Evolutionary conservation across 768 basidiomycete genomes (phyloP).

Genomic region (Mycena rebaudengoi): DNA sequence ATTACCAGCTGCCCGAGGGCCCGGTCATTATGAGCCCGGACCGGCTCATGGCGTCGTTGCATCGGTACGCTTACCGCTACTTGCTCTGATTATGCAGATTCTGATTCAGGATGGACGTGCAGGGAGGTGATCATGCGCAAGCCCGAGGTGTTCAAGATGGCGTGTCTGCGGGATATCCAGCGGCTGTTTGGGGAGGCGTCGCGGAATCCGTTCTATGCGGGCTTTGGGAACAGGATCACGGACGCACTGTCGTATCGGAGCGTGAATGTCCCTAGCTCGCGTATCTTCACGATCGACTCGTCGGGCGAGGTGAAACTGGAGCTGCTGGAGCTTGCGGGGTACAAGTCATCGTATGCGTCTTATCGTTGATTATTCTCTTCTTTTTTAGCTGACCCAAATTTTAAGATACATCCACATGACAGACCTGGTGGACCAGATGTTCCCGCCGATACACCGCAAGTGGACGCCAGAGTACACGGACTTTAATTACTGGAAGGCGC

Average conservation of each 20-base stretch:
- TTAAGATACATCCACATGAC: conserved; percentile 97
- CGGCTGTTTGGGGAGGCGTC: conserved; percentile 81
- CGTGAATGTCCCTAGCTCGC: conserved; percentile 91
- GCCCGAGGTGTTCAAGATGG: conserved; percentile 99
- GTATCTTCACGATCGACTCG: conserved; percentile 98
- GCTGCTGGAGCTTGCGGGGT: conserved; percentile 93
- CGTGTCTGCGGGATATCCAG: conserved; percentile 94
- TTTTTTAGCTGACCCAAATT: background rate
- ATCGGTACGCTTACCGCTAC: no score
- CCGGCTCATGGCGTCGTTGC: conserved; percentile 90
- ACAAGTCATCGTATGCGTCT: conserved; percentile 90
- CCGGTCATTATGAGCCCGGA: conserved; percentile 99
- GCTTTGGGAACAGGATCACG: conserved; percentile 98
- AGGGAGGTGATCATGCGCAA: conserved; percentile 99
- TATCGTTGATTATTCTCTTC: background rate
- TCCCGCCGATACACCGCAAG: conserved; percentile 93
- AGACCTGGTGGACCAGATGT: conserved; percentile 99
- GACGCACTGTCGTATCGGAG: conserved; percentile 98
- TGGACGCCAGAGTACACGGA: conserved; percentile 93
- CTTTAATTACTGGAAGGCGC: conserved; percentile 94
- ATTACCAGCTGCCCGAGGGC: conserved; percentile 96
- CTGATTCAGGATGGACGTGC: no score
- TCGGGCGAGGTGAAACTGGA: conserved; percentile 97
- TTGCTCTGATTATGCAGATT: no score
- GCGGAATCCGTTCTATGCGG: conserved; percentile 90